Evolutionary conservation across 2,329 filamentous ascomycete genomes (phyloP).

Genomic region (Verticillium klebahnii): DNA sequence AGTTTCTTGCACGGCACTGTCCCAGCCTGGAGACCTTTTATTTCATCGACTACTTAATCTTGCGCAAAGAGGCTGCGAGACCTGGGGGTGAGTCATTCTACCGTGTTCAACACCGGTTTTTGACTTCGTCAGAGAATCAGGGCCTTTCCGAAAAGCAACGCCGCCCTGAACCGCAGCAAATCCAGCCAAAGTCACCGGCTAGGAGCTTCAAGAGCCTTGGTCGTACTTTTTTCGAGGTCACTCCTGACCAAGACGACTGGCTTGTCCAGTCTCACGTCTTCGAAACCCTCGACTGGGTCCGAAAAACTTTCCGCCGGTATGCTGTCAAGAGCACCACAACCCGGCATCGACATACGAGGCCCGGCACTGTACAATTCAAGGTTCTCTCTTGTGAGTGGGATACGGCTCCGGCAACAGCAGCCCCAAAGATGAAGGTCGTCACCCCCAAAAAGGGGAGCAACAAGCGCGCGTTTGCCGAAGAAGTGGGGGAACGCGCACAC

Average conservation of each 20-base stretch:
- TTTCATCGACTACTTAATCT: constrained; percentile 37
- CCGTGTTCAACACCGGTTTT: neutral
- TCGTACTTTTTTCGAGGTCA: constrained; percentile 26
- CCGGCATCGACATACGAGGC: constrained; percentile 20
- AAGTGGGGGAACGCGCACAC: neutral
- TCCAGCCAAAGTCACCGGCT: too few relatives aligned
- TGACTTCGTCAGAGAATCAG: neutral
- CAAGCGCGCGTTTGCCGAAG: constrained; percentile 1
- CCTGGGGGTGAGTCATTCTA: neutral
- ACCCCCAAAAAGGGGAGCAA: neutral
- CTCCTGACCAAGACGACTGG: constrained; percentile 23
- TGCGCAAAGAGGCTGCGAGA: constrained; percentile 19
- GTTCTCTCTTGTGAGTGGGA: constrained; percentile 37
- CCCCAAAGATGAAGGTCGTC: neutral
- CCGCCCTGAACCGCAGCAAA: neutral
- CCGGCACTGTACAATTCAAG: constrained; percentile 33
- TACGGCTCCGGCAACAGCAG: neutral
- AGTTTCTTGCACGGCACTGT: constrained; percentile 35
- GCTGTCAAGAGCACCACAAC: constrained; percentile 26
- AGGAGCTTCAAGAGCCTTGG: constrained; percentile 18
- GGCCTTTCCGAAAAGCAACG: neutral
- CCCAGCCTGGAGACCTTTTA: constrained; percentile 38
- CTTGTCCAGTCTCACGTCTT: constrained; percentile 28
- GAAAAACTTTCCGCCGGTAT: constrained; percentile 30
- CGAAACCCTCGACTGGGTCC: constrained; percentile 33